Conservation (phyloP, 441 rosid species). For the Pelargonium fulgidum region DNA sequence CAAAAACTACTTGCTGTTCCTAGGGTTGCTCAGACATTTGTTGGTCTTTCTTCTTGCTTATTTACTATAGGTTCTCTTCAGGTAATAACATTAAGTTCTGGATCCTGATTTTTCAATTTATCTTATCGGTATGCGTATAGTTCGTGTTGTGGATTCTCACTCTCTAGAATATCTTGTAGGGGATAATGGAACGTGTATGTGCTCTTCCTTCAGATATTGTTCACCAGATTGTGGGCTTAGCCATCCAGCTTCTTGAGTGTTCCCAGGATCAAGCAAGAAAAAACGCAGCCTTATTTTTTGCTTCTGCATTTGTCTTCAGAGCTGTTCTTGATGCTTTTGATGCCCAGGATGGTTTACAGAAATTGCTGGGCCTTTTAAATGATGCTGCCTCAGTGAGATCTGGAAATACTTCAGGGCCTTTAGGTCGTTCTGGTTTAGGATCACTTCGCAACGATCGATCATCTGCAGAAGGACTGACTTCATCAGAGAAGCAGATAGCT, state of each 20-base stretch:
- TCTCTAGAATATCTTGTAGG: conserved; percentile 38
- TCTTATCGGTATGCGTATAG: conserved; percentile 9
- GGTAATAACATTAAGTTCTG: conserved; percentile 37
- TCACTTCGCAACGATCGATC: conserved; percentile 66
- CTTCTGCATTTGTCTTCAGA: conserved; percentile 89
- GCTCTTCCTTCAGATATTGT: conserved; percentile 85
- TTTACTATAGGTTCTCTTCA: conserved; percentile 88
- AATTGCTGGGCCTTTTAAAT: conserved; percentile 65
- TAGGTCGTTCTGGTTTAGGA: conserved; percentile 41
- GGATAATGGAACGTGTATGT: conserved; percentile 96
- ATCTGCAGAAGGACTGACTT: conserved; percentile 77
- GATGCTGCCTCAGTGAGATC: conserved; percentile 92
- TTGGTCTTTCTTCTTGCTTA: conserved; percentile 90
- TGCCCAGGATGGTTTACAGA: conserved; percentile 78
- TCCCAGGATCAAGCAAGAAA: conserved; percentile 84
- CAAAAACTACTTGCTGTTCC: conserved; percentile 89
- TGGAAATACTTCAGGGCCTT: conserved; percentile 60
- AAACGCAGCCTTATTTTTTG: conserved; percentile 89
- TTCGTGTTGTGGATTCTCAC: conserved; percentile 17
- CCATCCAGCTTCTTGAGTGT: conserved; percentile 79
- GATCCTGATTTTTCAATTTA: background rate
- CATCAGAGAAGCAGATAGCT: conserved; percentile 93
- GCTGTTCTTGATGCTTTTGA: conserved; percentile 98
- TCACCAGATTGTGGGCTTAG: conserved; percentile 77
- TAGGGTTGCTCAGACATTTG: conserved; percentile 59